Base-by-base conservation (phyloP, 2,329 filamentous ascomycete genomes). In the Fusarium sp. region DNA sequence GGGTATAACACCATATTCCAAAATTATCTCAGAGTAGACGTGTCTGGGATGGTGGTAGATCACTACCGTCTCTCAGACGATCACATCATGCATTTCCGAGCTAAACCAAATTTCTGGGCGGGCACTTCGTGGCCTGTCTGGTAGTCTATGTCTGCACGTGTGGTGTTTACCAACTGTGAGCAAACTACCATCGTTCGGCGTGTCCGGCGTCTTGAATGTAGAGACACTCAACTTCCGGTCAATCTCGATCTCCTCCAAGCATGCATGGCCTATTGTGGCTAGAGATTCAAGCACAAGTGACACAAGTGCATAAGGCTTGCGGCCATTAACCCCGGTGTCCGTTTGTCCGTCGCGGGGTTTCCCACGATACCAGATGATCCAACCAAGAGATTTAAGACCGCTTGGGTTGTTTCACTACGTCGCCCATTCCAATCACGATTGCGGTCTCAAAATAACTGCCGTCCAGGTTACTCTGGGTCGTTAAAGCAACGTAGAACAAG, bases 201-300 rank as follows among this genome's bases (percentile, higher is more conserved):
- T 67, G 57, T 16, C 68, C 67, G 67, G 46, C 20, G 29, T 41
- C 41, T 42, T 25, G 27, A 34, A 29, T 20, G 20, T 25, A 40
- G 55, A 47, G 53, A 45, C 42, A 48, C 27, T 40, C 57, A 42
- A 53, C 51, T 42, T 42, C 46, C 57, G 13, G 59, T 59, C 54
- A n/a, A 68, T 70, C 67, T 70, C 67, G 57, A 70, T 70, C 53
- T 64, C 24, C 29, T 32, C 18, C 29, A 25, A 63, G 14, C 58
- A 62, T 8, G 52, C 41, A 41, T 52, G 37, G 37, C 54, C 67
- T 27, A 52, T 55, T 51, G 42, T 64, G 67, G 49, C 63, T 64
- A 70, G 67, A 56, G 18, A 56, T 25, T 49, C 27, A 55, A 60
- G 49, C 49, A 59, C 45, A 46, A 57, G 57, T 71, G 67, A 51